A percentile compares a stretch with the other conserved stretches of the same genome.
phyloP scores from a whole-genome alignment of 305 asterid species.

The Solanum hybrid region DNA sequence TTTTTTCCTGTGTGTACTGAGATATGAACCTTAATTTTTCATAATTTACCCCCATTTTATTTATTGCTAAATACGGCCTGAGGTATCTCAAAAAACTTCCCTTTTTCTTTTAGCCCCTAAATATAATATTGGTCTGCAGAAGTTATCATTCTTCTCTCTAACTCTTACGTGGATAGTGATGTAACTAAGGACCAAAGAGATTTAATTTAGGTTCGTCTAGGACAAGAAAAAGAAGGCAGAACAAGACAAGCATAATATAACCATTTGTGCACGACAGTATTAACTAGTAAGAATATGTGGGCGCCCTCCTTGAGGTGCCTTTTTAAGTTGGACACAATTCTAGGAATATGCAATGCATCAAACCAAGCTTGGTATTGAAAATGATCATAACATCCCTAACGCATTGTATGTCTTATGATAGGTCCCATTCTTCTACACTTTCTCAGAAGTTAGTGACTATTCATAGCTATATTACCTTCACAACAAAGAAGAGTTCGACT shows the following conservation, averaged over 20 bases:
- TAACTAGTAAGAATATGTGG: not conserved
- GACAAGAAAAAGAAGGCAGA: not conserved
- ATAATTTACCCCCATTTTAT: not conserved
- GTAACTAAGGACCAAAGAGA: not conserved
- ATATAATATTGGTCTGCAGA: not conserved
- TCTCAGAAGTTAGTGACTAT: not conserved
- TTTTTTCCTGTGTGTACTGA: not conserved
- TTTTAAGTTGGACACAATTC: not conserved
- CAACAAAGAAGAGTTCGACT: not conserved
- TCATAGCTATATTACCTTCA: not conserved
- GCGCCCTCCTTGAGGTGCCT: not conserved
- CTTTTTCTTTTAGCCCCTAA: not conserved
- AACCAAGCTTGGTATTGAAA: not conserved
- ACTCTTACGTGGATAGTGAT: not conserved
- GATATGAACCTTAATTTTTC: not conserved
- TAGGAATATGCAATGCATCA: slow-evolving; percentile 6
- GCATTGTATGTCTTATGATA: not conserved
- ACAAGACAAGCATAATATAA: not conserved
- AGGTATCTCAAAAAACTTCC: not conserved
- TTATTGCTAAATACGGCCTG: not conserved
- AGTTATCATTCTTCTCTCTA: not conserved
- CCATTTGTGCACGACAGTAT: not conserved
- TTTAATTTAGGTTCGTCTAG: not conserved
- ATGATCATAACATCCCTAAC: not conserved
- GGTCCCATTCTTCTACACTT: not conserved